These are phyloP conservation scores for Angomonas deanei DNA, from an alignment of 208 protist species.

Conservation along the genomic window DNA sequence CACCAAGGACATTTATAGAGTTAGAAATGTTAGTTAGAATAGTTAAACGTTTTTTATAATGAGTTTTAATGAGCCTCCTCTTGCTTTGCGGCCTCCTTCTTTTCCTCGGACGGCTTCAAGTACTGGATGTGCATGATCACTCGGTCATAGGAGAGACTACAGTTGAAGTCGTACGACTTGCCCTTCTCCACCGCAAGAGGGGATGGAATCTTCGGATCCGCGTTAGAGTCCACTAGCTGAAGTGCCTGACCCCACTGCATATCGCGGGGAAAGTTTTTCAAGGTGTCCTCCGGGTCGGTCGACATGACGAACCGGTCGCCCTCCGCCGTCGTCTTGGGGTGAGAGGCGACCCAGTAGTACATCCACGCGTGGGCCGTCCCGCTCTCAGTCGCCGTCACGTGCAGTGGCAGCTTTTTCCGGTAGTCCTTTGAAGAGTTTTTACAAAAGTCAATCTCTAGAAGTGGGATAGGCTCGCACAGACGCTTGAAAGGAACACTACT, in stretches of 20 bases:
- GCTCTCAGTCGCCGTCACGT: slow-evolving; percentile 41
- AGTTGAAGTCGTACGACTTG: slow-evolving; percentile 50
- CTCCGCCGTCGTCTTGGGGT: slow-evolving; percentile 13
- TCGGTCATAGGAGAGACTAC: slow-evolving; percentile 53
- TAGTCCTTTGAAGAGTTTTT: slow-evolving; percentile 25
- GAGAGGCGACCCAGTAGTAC: slow-evolving; percentile 65
- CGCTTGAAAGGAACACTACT: slow-evolving; percentile 68
- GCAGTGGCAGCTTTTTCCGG: slow-evolving; percentile 20
- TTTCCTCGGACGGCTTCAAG: background rate
- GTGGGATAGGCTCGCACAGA: slow-evolving; percentile 53
- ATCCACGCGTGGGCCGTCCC: slow-evolving; percentile 84
- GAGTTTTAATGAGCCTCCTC: background rate
- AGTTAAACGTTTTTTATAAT: no score
- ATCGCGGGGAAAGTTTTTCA: slow-evolving; percentile 88
- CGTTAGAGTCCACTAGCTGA: slow-evolving; percentile 75
- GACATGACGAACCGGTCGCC: slow-evolving; percentile 51
- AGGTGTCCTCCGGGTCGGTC: slow-evolving; percentile 76
- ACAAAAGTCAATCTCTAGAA: slow-evolving; percentile 85
- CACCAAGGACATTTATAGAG: no score
- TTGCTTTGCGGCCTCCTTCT: background rate
- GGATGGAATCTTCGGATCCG: slow-evolving; percentile 37
- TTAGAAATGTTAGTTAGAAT: no score
- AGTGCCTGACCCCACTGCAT: slow-evolving; percentile 94
- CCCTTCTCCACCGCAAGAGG: slow-evolving; percentile 36
- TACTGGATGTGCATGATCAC: slow-evolving; percentile 61